Evolutionary conservation across 108 stramenopile genomes (phyloP), one percentile per base, ranked within the genome.

Genomic region (Skeletonema costatum): DNA sequence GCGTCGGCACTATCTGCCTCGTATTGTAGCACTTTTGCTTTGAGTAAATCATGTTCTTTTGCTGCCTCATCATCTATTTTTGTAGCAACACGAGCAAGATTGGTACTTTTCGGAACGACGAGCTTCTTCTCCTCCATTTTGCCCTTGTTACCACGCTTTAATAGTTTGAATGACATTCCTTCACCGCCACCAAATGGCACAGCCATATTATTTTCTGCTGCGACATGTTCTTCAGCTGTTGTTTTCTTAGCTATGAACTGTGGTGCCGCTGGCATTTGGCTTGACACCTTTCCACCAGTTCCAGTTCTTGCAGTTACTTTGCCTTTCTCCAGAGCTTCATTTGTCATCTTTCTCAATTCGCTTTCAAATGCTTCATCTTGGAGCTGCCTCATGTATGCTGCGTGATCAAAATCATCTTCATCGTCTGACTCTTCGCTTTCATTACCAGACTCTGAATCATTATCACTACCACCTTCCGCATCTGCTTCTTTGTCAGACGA

Each of bases 141-240:
- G 36, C 98, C 98, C 80, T 94, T 94, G 82, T 87, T 90, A 8
- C 98, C 97, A 51, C 95, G 91, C 80, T 96, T 96, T 10, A 98
- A 71, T 39, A 98, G 81, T 70, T 95, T 92, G 76, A 98, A 96
- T 11, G 72, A 80, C 69, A 97, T 90, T 30, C 94, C 96, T 31
- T 82, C 68, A 21, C 78, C 89, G 8, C 92, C 92, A 70, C 80
- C 85, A 53, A 90, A 87, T 41, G 88, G 77, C 19, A 62, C 66
- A 31, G 64, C 58, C 14, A 19, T 51, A 60, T 56, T 44, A 19
- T 68, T 71, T 32, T 90, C 76, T 41, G 31, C 30, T 41, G 42
- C 35, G 25, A 69, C 70, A 41, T 68, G 81, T 72, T 89, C 64
- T 48, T 88, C 79, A 32, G 51, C 32, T 41, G 59, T 64, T 10